phyloP scores from a whole-genome alignment of 495 filamentous ascomycete species.

The Annulohypoxylon nitens region DNA sequence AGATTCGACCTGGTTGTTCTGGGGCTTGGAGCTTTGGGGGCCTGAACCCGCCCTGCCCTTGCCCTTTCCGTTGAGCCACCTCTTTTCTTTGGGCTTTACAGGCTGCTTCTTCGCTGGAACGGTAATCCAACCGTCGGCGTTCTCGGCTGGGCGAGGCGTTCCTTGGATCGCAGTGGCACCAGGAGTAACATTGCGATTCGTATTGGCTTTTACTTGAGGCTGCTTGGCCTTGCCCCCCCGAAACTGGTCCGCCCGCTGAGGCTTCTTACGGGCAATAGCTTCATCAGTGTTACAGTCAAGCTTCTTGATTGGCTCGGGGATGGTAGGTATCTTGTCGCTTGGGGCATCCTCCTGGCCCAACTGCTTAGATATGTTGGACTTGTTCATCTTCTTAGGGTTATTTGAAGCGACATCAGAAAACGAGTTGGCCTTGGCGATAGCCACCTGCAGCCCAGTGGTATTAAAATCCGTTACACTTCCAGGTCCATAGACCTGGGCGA shows the following conservation, averaged over 20 bases:
- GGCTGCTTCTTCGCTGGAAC: neutral
- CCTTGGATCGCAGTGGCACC: neutral
- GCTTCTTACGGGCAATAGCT: no score
- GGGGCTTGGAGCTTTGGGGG: neutral
- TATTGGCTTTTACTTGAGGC: no score
- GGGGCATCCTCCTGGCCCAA: no score
- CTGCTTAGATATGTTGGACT: no score
- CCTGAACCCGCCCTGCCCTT: neutral
- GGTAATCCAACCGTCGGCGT: neutral
- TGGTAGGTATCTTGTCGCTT: no score
- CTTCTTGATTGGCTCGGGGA: no score
- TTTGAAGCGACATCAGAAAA: no score
- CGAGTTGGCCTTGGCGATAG: no score
- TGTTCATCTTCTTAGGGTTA: no score
- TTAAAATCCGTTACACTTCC: conserved; percentile 9
- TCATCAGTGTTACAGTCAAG: no score
- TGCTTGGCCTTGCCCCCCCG: no score
- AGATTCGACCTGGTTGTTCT: neutral
- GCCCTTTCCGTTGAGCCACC: neutral
- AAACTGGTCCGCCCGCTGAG: no score
- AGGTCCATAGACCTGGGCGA: conserved; percentile 29
- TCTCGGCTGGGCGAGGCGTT: neutral
- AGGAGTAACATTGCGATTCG: neutral
- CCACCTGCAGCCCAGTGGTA: neutral
- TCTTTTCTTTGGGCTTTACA: neutral